Conservation (phyloP, 1,284 basidiomycete genomes). For the Bondarzewia mesenterica region DNA sequence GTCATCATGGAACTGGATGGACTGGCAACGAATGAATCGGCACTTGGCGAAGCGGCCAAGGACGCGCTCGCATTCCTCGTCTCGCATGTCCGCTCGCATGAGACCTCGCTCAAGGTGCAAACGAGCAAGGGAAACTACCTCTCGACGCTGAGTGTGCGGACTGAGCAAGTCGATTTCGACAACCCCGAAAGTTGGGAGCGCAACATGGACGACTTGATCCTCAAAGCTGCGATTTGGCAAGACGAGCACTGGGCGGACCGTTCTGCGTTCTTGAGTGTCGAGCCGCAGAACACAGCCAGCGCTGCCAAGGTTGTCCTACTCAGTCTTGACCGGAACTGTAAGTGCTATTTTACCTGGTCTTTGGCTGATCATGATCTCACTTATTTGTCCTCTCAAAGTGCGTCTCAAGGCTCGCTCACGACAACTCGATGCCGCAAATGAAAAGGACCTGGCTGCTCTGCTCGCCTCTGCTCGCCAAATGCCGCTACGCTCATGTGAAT, state of each 20-base stretch:
- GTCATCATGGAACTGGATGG: slow-evolving; percentile 97
- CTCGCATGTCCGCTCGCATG: slow-evolving; percentile 67
- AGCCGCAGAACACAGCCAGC: slow-evolving; percentile 27
- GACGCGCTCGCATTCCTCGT: slow-evolving; percentile 72
- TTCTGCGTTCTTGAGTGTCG: slow-evolving; percentile 53
- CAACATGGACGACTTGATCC: slow-evolving; percentile 92
- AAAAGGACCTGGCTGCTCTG: slow-evolving; percentile 63
- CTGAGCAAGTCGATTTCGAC: slow-evolving; percentile 78
- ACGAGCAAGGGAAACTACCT: slow-evolving; percentile 95
- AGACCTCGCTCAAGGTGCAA: slow-evolving; percentile 83
- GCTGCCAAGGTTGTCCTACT: slow-evolving; percentile 83
- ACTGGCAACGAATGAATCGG: slow-evolving; percentile 58
- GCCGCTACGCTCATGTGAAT: too few species aligned
- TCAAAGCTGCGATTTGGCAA: slow-evolving; percentile 90
- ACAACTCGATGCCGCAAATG: slow-evolving; percentile 69
- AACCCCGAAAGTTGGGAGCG: slow-evolving; percentile 47
- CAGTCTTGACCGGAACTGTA: slow-evolving; percentile 87
- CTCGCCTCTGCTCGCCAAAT: slow-evolving; percentile 38
- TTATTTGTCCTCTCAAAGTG: slow-evolving; percentile 34
- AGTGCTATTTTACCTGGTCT: slow-evolving; percentile 26
- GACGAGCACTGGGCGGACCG: slow-evolving; percentile 88
- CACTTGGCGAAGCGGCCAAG: slow-evolving; percentile 64
- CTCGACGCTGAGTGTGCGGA: slow-evolving; percentile 73
- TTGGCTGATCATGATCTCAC: not conserved
- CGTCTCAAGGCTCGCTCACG: slow-evolving; percentile 80